A percentile compares a stretch with the other conserved stretches of the same genome.
phyloP scores from a whole-genome alignment of 129 eudicot genomes.

The Centaurea solstitialis region DNA sequence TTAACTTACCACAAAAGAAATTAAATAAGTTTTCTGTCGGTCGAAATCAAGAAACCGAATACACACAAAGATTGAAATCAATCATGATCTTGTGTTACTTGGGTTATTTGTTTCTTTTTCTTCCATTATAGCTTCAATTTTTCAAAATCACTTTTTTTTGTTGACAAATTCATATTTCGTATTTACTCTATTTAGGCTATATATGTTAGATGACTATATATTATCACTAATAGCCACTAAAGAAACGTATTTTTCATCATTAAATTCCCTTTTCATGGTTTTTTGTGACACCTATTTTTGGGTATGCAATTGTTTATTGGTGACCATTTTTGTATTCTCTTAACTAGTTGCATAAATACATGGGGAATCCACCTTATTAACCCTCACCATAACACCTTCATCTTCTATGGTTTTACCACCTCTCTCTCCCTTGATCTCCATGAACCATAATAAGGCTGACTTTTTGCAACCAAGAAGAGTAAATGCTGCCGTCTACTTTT shows the following conservation, averaged over 20 bases:
- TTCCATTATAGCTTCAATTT: not conserved
- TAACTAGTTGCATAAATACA: not conserved
- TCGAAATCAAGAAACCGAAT: too few relatives aligned
- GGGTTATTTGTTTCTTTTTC: not conserved
- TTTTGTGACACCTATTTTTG: not conserved
- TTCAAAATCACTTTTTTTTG: not conserved
- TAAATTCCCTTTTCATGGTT: not conserved
- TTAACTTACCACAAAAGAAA: too few relatives aligned
- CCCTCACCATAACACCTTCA: not conserved
- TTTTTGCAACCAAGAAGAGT: constrained; percentile 26
- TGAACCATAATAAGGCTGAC: constrained; percentile 23
- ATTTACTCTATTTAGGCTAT: not conserved
- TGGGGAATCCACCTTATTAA: not conserved
- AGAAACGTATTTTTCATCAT: not conserved
- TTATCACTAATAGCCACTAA: not conserved
- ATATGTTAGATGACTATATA: not conserved
- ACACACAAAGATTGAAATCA: not conserved
- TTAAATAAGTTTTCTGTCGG: not conserved
- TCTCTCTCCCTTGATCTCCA: not conserved
- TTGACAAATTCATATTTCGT: not conserved
- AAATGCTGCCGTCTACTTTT: constrained; percentile 32
- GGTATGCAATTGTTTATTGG: not conserved
- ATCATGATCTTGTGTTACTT: too few relatives aligned
- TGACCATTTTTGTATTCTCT: not conserved
- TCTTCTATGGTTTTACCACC: not conserved